Evolutionary conservation across 306 rosid genomes (phyloP), one percentile per base, ranked within the genome.

Genomic region (Astragalus glycyphyllos): DNA sequence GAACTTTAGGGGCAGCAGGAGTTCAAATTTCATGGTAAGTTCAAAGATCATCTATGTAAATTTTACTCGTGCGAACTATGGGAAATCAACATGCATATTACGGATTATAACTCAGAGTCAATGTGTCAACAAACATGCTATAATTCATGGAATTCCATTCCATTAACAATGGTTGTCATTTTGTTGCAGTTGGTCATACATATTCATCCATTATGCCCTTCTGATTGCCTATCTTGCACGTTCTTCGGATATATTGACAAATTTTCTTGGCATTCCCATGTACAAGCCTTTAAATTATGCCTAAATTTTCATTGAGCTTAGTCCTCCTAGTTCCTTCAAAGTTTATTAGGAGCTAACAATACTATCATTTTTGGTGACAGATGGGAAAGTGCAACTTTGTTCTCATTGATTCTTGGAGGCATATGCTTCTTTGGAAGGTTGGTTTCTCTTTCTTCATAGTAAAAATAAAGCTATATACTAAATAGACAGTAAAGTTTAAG

Each of bases 121-220:
- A n/a, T n/a, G n/a, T n/a, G n/a, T n/a, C n/a, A n/a, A n/a, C n/a
- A n/a, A n/a, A n/a, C n/a, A n/a, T n/a, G n/a, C n/a, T n/a, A n/a
- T n/a, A n/a, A n/a, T n/a, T n/a, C 11, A 40, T 40, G 3, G 31
- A 2, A 2, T 16, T 16, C 17, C n/a, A 53, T 51, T 8, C 14
- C 8, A 5, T 15, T 15, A 29, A 81, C 32, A 9, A 48, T n/a
- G 8, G 38, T 35, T 40, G 44, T 61, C 45, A 73, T 68, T 73
- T 54, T 76, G 73, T 79, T 88, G 97, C 92, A 91, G 96, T 79
- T 91, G 96, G 97, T 81, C 92, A 15, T 91, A 88, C 86, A 85
- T 91, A 63, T 84, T 88, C 69, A 88, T 91, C 74, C 97, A 91
- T 77, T 91, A 88, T 23, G 85, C 92, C 1, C 90, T 91, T 78